Conservation (phyloP, 1,284 basidiomycete genomes). For the Ganoderma leucocontextum region DNA sequence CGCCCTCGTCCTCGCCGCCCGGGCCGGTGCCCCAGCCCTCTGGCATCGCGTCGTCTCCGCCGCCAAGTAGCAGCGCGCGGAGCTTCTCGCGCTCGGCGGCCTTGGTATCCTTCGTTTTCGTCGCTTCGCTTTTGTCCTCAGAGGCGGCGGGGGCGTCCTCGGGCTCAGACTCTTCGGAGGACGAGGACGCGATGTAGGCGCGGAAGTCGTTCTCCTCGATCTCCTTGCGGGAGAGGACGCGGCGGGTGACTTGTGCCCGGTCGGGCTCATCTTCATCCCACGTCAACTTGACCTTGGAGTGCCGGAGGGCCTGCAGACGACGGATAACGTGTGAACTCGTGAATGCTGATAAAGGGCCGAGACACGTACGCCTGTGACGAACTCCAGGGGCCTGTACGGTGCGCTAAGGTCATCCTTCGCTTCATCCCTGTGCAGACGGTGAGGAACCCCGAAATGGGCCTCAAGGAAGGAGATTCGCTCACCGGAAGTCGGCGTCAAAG, state of each 20-base stretch:
- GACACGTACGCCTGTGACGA: conserved; percentile 86
- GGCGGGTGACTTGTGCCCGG: conserved; percentile 82
- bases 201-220: conserved; percentile 91
- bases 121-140: conserved; percentile 31
- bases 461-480: conserved; percentile 28
- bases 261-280: conserved; percentile 99
- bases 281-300: conserved; percentile 97
- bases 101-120: conserved; percentile 47
- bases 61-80: conserved; percentile 75
- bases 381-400: conserved; percentile 87
- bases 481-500: conserved; percentile 87
- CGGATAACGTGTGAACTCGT: not conserved
- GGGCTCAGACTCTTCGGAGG: conserved; percentile 53
- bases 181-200: conserved; percentile 83
- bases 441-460: conserved; percentile 12
- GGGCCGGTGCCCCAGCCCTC: conserved; percentile 80
- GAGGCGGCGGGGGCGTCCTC: conserved; percentile 35
- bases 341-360: no score
- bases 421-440: conserved; percentile 72
- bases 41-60: conserved; percentile 68
- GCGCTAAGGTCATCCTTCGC: conserved; percentile 73
- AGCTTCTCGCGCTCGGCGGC: conserved; percentile 66
- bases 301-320: conserved; percentile 85
- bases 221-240: conserved; percentile 81
- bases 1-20: conserved; percentile 51